A percentile compares a stretch with the other conserved stretches of the same genome.
phyloP scores from a whole-genome alignment of 1,139 yeast species.

The Protomyces gravidus region DNA sequence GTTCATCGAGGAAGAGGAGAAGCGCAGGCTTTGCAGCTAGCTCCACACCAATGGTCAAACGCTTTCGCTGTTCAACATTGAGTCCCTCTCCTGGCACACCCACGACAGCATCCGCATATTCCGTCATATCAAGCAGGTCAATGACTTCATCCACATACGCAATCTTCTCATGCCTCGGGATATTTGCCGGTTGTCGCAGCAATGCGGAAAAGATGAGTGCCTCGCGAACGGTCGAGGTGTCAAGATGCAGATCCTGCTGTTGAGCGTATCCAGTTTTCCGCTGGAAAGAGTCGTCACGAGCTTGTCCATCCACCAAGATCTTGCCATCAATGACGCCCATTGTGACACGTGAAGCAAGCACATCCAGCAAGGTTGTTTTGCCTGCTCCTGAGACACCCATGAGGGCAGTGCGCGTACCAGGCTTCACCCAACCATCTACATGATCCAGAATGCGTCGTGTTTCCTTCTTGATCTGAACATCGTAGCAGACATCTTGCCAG shows the following conservation, averaged over 20 bases:
- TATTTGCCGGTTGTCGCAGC: constrained; percentile 61
- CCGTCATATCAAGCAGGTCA: constrained; percentile 63
- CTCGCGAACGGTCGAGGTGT: constrained; percentile 74
- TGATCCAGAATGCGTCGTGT: constrained; percentile 48
- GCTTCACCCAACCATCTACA: constrained; percentile 67
- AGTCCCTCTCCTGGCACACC: constrained; percentile 70
- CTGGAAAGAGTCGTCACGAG: constrained; percentile 68
- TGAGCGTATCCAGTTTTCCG: constrained; percentile 80
- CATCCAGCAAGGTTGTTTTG: constrained; percentile 69
- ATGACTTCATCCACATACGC: constrained; percentile 69
- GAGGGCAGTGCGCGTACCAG: constrained; percentile 71
- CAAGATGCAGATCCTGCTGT: constrained; percentile 73
- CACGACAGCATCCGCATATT: constrained; percentile 74
- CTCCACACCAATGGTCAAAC: constrained; percentile 81
- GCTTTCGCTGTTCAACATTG: constrained; percentile 81
- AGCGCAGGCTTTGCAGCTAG: constrained; percentile 82
- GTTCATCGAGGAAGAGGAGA: constrained; percentile 79
- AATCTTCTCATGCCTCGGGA: constrained; percentile 57
- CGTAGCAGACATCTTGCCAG: constrained; percentile 50
- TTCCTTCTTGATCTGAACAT: constrained; percentile 47
- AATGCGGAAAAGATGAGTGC: constrained; percentile 69
- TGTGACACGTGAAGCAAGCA: constrained; percentile 70
- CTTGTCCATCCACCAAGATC: constrained; percentile 67
- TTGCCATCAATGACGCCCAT: constrained; percentile 74
- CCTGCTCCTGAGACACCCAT: constrained; percentile 91